A percentile compares a stretch with the other conserved stretches of the same genome.
Evolutionary conservation across 2,329 filamentous ascomycete species (phyloP).

Genomic region (Colletotrichum orchidophilum): DNA sequence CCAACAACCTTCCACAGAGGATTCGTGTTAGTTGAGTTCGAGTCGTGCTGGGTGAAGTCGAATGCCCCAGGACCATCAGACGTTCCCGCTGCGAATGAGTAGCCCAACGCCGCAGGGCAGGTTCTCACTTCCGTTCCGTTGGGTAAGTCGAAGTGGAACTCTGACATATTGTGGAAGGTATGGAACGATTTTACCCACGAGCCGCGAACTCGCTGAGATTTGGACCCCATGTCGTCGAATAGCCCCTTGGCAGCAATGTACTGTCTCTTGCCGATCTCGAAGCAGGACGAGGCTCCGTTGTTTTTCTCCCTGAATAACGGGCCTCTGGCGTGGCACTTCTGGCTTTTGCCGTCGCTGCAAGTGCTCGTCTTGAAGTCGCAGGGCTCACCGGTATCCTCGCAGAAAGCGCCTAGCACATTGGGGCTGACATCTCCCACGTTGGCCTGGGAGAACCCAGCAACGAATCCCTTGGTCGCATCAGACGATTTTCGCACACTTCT

Average conservation of each 20-base stretch:
- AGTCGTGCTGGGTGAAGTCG: slow-evolving; percentile 88
- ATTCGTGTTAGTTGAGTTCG: slow-evolving; percentile 73
- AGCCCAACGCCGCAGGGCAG: slow-evolving; percentile 86
- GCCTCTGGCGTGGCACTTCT: slow-evolving; percentile 76
- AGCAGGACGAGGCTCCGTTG: slow-evolving; percentile 78
- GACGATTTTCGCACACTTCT: slow-evolving; percentile 66
- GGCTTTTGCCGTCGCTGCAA: slow-evolving; percentile 72
- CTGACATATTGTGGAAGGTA: slow-evolving; percentile 80
- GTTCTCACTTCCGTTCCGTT: slow-evolving; percentile 78
- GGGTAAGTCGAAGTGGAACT: slow-evolving; percentile 75
- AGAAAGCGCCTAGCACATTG: slow-evolving; percentile 85
- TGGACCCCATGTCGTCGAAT: slow-evolving; percentile 40
- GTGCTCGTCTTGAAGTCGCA: slow-evolving; percentile 83
- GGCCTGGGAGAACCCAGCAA: slow-evolving; percentile 90
- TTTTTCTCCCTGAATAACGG: slow-evolving; percentile 73
- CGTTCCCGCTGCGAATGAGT: slow-evolving; percentile 90
- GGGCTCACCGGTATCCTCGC: slow-evolving; percentile 78
- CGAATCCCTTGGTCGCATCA: slow-evolving; percentile 71
- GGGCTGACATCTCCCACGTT: slow-evolving; percentile 92
- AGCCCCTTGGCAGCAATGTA: slow-evolving; percentile 65
- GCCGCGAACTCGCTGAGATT: slow-evolving; percentile 64
- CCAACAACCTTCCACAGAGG: slow-evolving; percentile 83
- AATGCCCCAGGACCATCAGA: slow-evolving; percentile 89
- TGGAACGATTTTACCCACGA: slow-evolving; percentile 81
- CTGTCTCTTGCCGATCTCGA: slow-evolving; percentile 76